Evolutionary conservation across 768 basidiomycete species (phyloP).

Genomic region (Baorangia bicolor): DNA sequence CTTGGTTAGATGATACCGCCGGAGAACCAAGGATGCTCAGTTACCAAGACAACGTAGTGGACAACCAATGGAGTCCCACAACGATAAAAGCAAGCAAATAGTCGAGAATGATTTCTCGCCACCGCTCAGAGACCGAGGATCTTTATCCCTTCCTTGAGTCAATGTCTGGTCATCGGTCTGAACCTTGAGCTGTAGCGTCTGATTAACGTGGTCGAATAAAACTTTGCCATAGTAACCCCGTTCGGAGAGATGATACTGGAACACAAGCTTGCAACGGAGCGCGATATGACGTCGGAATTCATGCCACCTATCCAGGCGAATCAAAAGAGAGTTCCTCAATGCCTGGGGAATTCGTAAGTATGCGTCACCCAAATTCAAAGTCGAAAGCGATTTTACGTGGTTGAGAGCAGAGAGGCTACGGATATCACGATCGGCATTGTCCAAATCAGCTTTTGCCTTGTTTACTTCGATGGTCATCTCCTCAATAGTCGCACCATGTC

Average conservation of each 20-base stretch:
- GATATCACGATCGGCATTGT: constrained; percentile 61
- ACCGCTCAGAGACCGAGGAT: constrained; percentile 83
- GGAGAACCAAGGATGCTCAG: constrained; percentile 14
- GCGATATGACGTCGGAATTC: constrained; percentile 88
- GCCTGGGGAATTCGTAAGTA: constrained; percentile 43
- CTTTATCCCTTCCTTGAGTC: constrained; percentile 72
- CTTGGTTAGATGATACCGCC: constrained; percentile 10
- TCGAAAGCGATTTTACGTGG: constrained; percentile 44
- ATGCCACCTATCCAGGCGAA: constrained; percentile 75
- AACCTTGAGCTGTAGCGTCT: constrained; percentile 69
- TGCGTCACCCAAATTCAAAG: background rate
- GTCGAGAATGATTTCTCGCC: constrained; percentile 98
- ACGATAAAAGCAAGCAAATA: constrained; percentile 86
- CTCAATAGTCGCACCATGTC: constrained; percentile 75
- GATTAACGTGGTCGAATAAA: constrained; percentile 72
- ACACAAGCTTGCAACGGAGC: constrained; percentile 81
- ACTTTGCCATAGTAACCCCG: constrained; percentile 92
- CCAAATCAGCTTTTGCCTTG: constrained; percentile 55
- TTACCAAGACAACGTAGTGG: constrained; percentile 88
- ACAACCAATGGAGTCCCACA: constrained; percentile 96
- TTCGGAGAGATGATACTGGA: constrained; percentile 76
- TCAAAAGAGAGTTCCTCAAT: constrained; percentile 60
- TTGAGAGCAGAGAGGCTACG: constrained; percentile 63
- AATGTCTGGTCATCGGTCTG: constrained; percentile 78
- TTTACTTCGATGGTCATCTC: constrained; percentile 74